phyloP scores from a whole-genome alignment of 148 eudicot genomes.

The Agrostemma githago region DNA sequence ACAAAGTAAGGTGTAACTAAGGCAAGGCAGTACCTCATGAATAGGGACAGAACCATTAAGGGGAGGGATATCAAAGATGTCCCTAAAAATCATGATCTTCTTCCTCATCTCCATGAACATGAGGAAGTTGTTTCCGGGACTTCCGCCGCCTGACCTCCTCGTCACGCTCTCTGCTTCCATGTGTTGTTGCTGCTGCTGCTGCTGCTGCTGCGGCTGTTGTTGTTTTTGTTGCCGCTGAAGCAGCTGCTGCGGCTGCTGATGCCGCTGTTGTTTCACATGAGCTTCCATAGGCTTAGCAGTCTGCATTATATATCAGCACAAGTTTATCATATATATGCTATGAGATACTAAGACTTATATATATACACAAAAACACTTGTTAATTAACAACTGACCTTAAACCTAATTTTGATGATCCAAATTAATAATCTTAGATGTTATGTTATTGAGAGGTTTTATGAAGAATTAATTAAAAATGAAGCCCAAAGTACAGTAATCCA shows the following conservation, averaged over 20 bases:
- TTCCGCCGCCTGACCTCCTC: conserved; percentile 36
- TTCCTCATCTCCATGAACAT: conserved; percentile 62
- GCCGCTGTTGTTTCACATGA: conserved; percentile 33
- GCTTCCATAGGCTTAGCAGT: conserved; percentile 28
- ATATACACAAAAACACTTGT: neutral
- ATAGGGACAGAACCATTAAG: conserved; percentile 56
- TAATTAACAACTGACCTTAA: neutral
- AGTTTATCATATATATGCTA: neutral
- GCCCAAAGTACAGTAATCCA: neutral
- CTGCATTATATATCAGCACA: conserved; percentile 9
- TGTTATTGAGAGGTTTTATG: neutral
- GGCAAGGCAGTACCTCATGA: conserved; percentile 44
- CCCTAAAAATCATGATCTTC: conserved; percentile 64
- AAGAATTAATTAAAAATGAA: neutral
- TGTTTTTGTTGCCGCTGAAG: too few species aligned
- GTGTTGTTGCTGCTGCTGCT: conserved; percentile 15
- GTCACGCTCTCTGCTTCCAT: conserved; percentile 33
- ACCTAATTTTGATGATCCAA: neutral
- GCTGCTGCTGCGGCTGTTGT: neutral
- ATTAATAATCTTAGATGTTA: neutral
- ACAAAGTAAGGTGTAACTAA: too few species aligned
- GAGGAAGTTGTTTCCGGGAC: conserved; percentile 37
- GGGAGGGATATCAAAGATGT: conserved; percentile 78
- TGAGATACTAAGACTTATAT: neutral
- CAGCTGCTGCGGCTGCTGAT: neutral